These are phyloP conservation scores for Mycena filopes DNA, from an alignment of 768 basidiomycete genomes.

Conservation along the genomic window DNA sequence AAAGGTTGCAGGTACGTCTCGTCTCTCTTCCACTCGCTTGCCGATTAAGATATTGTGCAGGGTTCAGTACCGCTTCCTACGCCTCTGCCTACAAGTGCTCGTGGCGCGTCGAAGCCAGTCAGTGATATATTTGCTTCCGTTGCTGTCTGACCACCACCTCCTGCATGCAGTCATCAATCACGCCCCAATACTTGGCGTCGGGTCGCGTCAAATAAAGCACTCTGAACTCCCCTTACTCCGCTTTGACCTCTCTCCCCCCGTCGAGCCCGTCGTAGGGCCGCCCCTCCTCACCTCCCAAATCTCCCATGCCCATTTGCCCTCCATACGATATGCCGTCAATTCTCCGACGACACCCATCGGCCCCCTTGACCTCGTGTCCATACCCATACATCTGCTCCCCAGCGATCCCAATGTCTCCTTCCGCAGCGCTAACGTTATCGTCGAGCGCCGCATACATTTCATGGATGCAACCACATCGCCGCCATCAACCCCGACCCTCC, in stretches of 20 bases:
- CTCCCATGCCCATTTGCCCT: conserved; percentile 66
- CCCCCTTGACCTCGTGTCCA: conserved; percentile 77
- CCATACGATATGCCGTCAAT: conserved; percentile 69
- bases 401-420: conserved; percentile 66
- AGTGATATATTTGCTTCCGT: conserved; percentile 40
- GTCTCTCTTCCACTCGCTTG: neutral
- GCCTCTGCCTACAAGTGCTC: conserved; percentile 78
- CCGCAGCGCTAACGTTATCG: conserved; percentile 69
- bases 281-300: conserved; percentile 54
- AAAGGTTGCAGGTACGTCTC: conserved; percentile 47
- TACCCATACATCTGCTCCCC: conserved; percentile 71
- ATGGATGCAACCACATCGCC: conserved; percentile 36
- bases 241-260: conserved; percentile 65
- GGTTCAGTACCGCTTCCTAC: conserved; percentile 77
- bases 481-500: conserved; percentile 36
- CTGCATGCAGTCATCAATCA: conserved; percentile 70
- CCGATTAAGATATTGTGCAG: conserved; percentile 36
- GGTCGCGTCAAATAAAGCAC: conserved; percentile 73
- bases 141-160: conserved; percentile 24
- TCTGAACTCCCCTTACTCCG: conserved; percentile 80
- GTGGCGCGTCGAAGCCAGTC: conserved; percentile 88
- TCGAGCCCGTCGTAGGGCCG: conserved; percentile 46
- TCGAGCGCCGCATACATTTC: conserved; percentile 79
- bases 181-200: conserved; percentile 69
- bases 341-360: conserved; percentile 70